Percentiles rank a stretch among this genome's conserved stretches.
These are phyloP conservation scores for Sclerotinia minor DNA, from an alignment of 2,329 filamentous ascomycete genomes.

Conservation along the genomic window DNA sequence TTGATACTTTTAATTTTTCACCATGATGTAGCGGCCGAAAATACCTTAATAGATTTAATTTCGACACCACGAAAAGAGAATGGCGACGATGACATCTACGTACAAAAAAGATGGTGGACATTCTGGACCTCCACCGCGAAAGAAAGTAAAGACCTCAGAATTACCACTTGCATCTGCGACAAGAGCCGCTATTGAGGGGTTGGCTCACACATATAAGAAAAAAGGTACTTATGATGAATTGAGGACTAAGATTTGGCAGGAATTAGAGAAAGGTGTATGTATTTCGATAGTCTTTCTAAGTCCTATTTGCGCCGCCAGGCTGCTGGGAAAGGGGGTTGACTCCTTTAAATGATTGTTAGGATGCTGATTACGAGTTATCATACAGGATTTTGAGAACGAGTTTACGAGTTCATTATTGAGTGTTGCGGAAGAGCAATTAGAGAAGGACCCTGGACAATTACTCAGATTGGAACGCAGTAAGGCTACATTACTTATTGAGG, in stretches of 20 bases:
- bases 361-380: conserved; percentile 22
- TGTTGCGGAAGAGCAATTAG: conserved; percentile 71
- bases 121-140: conserved; percentile 33
- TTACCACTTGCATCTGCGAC: conserved; percentile 73
- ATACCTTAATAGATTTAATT: background rate
- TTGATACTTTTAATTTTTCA: background rate
- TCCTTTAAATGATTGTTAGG: background rate
- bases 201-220: conserved; percentile 82
- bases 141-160: conserved; percentile 71
- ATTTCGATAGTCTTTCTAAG: background rate
- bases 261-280: conserved; percentile 67
- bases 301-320: background rate
- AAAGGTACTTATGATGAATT: conserved; percentile 80
- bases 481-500: conserved; percentile 73
- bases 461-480: conserved; percentile 73
- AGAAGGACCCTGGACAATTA: conserved; percentile 69
- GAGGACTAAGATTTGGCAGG: conserved; percentile 74
- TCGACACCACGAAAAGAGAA: background rate
- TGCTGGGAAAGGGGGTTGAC: background rate
- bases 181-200: conserved; percentile 68
- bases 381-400: conserved; percentile 67
- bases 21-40: background rate
- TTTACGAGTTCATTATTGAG: conserved; percentile 67
- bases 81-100: conserved; percentile 10
- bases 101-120: conserved; percentile 31